Conservation (phyloP, 2,329 filamentous ascomycete species). For the Pseudophaeomoniella oleicola region DNA sequence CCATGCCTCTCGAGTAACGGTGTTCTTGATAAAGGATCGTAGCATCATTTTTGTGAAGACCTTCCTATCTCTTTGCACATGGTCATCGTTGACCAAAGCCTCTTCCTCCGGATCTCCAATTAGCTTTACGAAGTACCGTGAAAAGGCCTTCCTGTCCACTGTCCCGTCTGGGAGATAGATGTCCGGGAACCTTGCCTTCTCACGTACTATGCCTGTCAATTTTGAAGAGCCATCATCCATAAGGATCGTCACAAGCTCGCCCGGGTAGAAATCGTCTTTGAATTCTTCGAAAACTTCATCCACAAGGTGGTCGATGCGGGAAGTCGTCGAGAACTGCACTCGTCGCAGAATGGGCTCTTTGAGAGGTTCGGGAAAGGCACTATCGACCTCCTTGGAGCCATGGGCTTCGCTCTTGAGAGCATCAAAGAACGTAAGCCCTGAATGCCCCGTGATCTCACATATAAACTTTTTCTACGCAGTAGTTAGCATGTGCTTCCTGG, state of each 20-base stretch:
- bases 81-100: slow-evolving; percentile 62
- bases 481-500: not conserved
- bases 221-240: slow-evolving; percentile 50
- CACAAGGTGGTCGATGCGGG: slow-evolving; percentile 67
- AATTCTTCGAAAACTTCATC: slow-evolving; percentile 41
- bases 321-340: slow-evolving; percentile 82
- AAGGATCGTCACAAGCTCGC: slow-evolving; percentile 65
- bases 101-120: slow-evolving; percentile 55
- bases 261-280: slow-evolving; percentile 80
- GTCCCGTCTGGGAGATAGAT: slow-evolving; percentile 50
- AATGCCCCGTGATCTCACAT: slow-evolving; percentile 90
- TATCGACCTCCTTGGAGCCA: slow-evolving; percentile 78
- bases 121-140: slow-evolving; percentile 67
- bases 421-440: slow-evolving; percentile 80
- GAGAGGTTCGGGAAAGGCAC: slow-evolving; percentile 77
- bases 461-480: slow-evolving; percentile 65
- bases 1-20: slow-evolving; percentile 82
- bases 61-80: slow-evolving; percentile 76
- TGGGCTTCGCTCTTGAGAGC: slow-evolving; percentile 65
- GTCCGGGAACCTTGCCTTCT: slow-evolving; percentile 64
- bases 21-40: slow-evolving; percentile 87
- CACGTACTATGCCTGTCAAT: slow-evolving; percentile 60
- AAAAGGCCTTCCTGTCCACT: slow-evolving; percentile 51
- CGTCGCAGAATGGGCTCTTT: slow-evolving; percentile 81
- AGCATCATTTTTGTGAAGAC: slow-evolving; percentile 91